These are phyloP conservation scores for Artemisia princeps DNA, from an alignment of 140 eudicot genomes.

Conservation along the genomic window DNA sequence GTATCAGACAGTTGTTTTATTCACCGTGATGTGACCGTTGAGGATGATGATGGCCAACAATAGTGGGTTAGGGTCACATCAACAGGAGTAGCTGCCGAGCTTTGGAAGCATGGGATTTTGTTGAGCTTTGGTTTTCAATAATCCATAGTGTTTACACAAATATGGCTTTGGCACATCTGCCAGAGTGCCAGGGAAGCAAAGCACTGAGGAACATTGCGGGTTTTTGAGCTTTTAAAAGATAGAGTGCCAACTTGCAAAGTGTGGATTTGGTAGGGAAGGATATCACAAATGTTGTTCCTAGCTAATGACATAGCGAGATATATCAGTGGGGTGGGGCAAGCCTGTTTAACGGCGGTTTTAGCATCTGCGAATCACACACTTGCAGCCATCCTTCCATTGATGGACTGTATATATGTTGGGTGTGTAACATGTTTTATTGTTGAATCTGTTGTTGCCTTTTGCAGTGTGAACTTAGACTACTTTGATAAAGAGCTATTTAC, in stretches of 20 bases:
- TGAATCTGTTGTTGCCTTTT: too few relatives aligned
- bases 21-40: slow-evolving; percentile 72
- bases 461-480: too few relatives aligned
- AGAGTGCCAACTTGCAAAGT: slow-evolving; percentile 10
- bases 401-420: background rate
- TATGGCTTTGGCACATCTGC: slow-evolving; percentile 52
- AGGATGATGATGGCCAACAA: slow-evolving; percentile 72
- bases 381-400: slow-evolving; percentile 57
- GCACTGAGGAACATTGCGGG: slow-evolving; percentile 56
- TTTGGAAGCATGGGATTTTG: slow-evolving; percentile 63
- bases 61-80: slow-evolving; percentile 71
- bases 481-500: too few relatives aligned
- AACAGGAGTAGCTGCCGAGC: slow-evolving; percentile 77
- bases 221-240: slow-evolving; percentile 36
- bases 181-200: slow-evolving; percentile 29
- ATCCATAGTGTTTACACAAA: slow-evolving; percentile 38
- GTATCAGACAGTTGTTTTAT: slow-evolving; percentile 65
- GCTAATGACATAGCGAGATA: slow-evolving; percentile 81
- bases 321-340: slow-evolving; percentile 66
- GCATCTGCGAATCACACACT: slow-evolving; percentile 56
- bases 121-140: slow-evolving; percentile 78
- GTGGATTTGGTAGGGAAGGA: slow-evolving; percentile 59
- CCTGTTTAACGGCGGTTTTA: slow-evolving; percentile 75
- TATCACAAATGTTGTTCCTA: slow-evolving; percentile 66
- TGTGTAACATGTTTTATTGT: too few relatives aligned